Evolutionary conservation across 352 stramenopile species (phyloP).

Genomic region (Thalassiosira livingstoniorum): DNA sequence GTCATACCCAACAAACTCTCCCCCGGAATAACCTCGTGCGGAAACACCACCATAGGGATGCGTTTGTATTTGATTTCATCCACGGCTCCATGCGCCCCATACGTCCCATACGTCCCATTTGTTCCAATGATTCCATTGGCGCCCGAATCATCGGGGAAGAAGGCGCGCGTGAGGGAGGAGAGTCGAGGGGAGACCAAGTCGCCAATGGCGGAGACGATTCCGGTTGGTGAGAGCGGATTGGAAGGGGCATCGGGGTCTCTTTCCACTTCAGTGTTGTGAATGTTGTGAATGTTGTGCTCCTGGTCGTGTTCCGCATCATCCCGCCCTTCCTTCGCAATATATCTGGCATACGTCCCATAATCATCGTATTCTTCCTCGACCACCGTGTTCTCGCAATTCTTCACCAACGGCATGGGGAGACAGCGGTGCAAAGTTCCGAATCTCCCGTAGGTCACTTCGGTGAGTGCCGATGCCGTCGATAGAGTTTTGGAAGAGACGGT

Average conservation of each 20-base stretch:
- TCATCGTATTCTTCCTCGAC: not conserved
- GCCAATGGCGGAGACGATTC: not conserved
- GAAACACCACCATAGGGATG: constrained; percentile 44
- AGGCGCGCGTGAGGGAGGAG: not conserved
- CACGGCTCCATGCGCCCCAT: not conserved
- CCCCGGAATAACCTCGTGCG: constrained; percentile 19
- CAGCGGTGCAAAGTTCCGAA: not conserved
- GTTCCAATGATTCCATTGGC: not conserved
- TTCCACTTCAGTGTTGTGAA: not conserved
- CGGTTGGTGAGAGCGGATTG: not conserved
- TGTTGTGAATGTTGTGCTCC: not conserved
- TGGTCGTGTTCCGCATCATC: not conserved
- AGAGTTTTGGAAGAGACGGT: constrained; percentile 15
- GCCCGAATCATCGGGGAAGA: not conserved
- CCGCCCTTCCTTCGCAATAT: not conserved
- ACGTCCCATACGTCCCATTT: not conserved
- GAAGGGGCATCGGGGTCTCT: not conserved
- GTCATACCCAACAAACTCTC: constrained; percentile 47
- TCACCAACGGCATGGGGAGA: not conserved
- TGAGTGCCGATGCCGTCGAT: constrained; percentile 19
- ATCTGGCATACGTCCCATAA: not conserved
- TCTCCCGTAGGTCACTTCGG: constrained; percentile 19
- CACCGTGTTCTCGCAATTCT: not conserved
- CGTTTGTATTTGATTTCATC: constrained; percentile 24
- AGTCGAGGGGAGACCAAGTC: not conserved